A percentile compares a stretch with the other conserved stretches of the same genome.
phyloP scores from a whole-genome alignment of 805 yeast genomes.

The Kuraishia borneana region DNA sequence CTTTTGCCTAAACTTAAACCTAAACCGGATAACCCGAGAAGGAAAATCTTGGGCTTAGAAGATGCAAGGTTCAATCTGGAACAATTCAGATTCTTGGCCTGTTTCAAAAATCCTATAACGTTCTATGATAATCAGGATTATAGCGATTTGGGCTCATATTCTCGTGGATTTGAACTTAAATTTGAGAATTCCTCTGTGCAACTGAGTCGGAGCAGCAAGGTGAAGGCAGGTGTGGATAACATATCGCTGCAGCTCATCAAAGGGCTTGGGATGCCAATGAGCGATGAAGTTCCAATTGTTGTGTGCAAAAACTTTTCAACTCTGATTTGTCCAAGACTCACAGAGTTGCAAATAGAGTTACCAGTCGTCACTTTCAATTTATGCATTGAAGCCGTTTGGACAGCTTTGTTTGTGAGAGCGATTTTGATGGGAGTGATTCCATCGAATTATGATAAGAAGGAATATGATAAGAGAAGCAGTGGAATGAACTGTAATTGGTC shows the following conservation, averaged over 20 bases:
- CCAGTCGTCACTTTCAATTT: conserved; percentile 15
- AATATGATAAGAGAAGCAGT: neutral
- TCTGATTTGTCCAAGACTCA: conserved; percentile 7
- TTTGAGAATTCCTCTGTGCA: conserved; percentile 2
- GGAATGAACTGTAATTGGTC: conserved; percentile 5
- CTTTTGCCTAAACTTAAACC: too few relatives aligned
- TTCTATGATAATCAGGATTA: conserved; percentile 18
- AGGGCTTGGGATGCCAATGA: conserved; percentile 5
- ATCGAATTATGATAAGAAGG: neutral
- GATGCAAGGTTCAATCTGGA: conserved; percentile 3
- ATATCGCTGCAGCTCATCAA: conserved; percentile 4
- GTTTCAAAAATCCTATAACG: conserved; percentile 18
- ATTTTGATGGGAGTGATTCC: conserved; percentile 8
- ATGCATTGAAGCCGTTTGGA: conserved; percentile 21
- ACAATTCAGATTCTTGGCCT: conserved; percentile 10
- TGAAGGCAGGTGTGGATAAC: neutral
- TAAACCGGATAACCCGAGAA: neutral
- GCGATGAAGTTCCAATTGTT: conserved; percentile 6
- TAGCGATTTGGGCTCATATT: conserved; percentile 13
- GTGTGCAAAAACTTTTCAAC: conserved; percentile 5
- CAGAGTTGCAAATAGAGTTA: conserved; percentile 10
- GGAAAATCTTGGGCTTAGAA: neutral
- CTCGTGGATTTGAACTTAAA: conserved; percentile 15
- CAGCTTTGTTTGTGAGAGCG: conserved; percentile 14
- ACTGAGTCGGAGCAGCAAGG: conserved; percentile 2